Conservation (phyloP, 2,329 filamentous ascomycete species). For the Cordyceps militaris region DNA sequence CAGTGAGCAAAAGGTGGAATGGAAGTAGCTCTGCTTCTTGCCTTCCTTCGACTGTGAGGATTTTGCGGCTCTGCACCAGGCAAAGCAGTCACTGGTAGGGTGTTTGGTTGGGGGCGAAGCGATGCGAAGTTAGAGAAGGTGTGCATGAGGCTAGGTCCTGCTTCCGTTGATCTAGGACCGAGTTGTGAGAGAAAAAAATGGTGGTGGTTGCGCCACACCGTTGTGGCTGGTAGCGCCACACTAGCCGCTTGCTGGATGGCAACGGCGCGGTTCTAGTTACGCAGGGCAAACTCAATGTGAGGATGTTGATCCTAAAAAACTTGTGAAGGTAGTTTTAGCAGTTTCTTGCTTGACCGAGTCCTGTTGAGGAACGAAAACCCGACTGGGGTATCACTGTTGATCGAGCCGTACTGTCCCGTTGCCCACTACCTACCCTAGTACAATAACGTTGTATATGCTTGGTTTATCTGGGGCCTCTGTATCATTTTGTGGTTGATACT, state of each 20-base stretch:
- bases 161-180: not conserved
- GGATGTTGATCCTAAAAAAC: too few species aligned
- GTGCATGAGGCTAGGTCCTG: conserved; percentile 6
- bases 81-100: conserved; percentile 23
- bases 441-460: too few species aligned
- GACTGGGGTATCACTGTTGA: too few species aligned
- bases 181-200: conserved; percentile 1
- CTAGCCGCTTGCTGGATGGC: not conserved
- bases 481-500: too few species aligned
- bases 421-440: too few species aligned
- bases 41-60: conserved; percentile 17
- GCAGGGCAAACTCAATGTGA: not conserved
- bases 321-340: too few species aligned
- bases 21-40: conserved; percentile 22
- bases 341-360: too few species aligned
- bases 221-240: conserved; percentile 17
- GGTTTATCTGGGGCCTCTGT: too few species aligned
- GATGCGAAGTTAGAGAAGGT: conserved; percentile 16
- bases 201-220: not conserved
- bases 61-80: conserved; percentile 33
- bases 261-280: too few species aligned
- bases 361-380: too few species aligned
- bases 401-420: too few species aligned
- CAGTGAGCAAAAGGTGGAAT: conserved; percentile 15
- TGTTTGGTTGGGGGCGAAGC: conserved; percentile 15